A percentile compares a stretch with the other conserved stretches of the same genome.
Conservation (phyloP, 2,329 filamentous ascomycete species). For the Exophiala mesophila region DNA sequence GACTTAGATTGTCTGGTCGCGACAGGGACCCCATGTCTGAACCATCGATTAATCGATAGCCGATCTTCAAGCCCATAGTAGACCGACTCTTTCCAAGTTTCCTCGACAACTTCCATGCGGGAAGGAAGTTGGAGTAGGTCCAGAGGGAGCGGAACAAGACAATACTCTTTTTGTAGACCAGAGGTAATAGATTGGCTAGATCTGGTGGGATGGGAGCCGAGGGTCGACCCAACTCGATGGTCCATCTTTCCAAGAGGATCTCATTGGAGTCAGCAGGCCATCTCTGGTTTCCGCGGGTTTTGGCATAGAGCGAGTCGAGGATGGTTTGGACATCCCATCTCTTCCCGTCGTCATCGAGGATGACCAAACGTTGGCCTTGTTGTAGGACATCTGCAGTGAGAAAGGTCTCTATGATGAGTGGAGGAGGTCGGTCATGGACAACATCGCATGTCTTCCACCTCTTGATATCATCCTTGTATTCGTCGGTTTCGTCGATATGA, state of each 20-base stretch:
- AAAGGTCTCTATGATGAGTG: constrained; percentile 85
- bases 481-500: constrained; percentile 86
- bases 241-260: constrained; percentile 87
- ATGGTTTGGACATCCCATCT: constrained; percentile 88
- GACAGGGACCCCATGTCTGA: constrained; percentile 45
- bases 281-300: constrained; percentile 24
- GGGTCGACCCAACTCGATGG: constrained; percentile 70
- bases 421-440: constrained; percentile 69
- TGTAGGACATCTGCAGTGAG: constrained; percentile 74
- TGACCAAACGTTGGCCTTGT: constrained; percentile 78
- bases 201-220: constrained; percentile 38
- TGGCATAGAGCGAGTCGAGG: constrained; percentile 49
- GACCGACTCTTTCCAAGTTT: constrained; percentile 65
- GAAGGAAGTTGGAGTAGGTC: constrained; percentile 73
- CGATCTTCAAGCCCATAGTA: constrained; percentile 62
- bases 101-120: constrained; percentile 79
- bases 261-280: constrained; percentile 52
- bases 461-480: constrained; percentile 73
- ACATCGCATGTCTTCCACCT: constrained; percentile 78
- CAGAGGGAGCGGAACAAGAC: constrained; percentile 89
- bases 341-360: constrained; percentile 83
- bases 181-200: constrained; percentile 62
- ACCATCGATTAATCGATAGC: constrained; percentile 71
- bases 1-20: constrained; percentile 63
- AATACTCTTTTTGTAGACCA: constrained; percentile 95